phyloP scores from a whole-genome alignment of 139 green algal genomes.

The Chlamydomonas urium region DNA sequence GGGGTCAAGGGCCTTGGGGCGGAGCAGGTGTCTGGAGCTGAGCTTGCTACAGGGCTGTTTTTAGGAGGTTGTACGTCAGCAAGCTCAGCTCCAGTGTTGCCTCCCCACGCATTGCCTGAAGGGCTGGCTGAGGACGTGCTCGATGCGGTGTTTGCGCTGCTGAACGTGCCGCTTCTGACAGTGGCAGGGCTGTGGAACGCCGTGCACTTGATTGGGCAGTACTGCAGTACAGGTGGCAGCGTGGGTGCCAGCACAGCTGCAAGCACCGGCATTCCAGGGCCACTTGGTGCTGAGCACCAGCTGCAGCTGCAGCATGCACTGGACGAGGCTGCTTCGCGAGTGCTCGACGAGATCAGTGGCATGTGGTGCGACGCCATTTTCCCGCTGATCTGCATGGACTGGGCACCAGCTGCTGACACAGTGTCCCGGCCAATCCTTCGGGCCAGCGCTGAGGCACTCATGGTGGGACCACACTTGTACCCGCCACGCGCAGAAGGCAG shows the following conservation, averaged over 20 bases:
- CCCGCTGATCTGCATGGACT: constrained; percentile 59
- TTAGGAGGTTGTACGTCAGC: no score
- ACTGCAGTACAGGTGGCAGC: neutral
- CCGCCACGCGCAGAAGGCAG: neutral
- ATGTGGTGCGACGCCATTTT: constrained; percentile 76
- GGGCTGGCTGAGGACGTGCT: constrained; percentile 34
- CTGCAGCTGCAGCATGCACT: constrained; percentile 20
- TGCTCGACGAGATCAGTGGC: constrained; percentile 45
- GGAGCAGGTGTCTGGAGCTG: no score
- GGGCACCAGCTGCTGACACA: constrained; percentile 27
- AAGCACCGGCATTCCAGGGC: constrained; percentile 22
- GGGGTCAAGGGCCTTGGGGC: no score
- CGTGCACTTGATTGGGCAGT: constrained; percentile 52
- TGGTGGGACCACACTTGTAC: constrained; percentile 35
- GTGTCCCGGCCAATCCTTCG: constrained; percentile 31
- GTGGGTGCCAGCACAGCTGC: constrained; percentile 1
- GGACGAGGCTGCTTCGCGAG: constrained; percentile 17
- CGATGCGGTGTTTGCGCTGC: constrained; percentile 39
- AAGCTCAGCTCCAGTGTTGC: no score
- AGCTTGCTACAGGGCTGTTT: no score
- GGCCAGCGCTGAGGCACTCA: constrained; percentile 31
- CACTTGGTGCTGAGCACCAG: constrained; percentile 9
- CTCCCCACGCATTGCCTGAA: no score
- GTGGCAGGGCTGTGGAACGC: constrained; percentile 39
- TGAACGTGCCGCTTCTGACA: constrained; percentile 47